Base-by-base conservation (phyloP, 225 moss, liverwort and hornwort species). In the Pleurozium schreberi region DNA sequence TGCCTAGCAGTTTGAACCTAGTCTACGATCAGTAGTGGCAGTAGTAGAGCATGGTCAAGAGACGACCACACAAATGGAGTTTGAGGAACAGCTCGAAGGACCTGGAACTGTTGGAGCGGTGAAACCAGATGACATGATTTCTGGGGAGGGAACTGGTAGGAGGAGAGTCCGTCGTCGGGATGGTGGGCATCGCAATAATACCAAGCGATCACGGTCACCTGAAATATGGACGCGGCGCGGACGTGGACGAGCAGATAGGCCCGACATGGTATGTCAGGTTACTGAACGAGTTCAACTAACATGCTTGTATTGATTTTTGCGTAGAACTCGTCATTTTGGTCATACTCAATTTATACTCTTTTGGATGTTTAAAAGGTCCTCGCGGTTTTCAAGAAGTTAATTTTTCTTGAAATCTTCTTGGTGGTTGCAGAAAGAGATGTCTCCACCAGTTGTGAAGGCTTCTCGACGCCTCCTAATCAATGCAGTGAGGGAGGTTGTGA, bases 161-260 rank as follows among this genome's bases (percentile, higher is more conserved):
- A 93, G 92, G 84, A 95, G 92, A 93, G 88, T 53, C 68, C 92
- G 92, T 61, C 90, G 91, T 80, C 90, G 93, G 18, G 96, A 95
- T 68, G 90, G 86, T 67, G 31, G 59, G 53, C 94, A 91, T 87
- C 91, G 83, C 82, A 90, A 82, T 74, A 94, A 93, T n/a, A 85
- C 61, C 45, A 97, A 96, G 88, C 94, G 97, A 49, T 91, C 92
- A 74, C 95, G 93, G 60, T 96, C 96, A 78, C 96, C 97, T 88
- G 95, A 97, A 91, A 93, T 96, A 65, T 96, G 97, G 97, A 94
- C 94, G 55, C 93, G 96, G 36, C 94, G 94, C 88, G 94, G 96
- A 86, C 91, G 97, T 81, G 96, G 95, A 38, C 94, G 95, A 81
- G 88, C 92, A 49, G 96, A 95, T 78, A 93, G 95, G 67, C 91